Evolutionary conservation across 352 stramenopile species (phyloP).

Genomic region (Pythium rishiriense): DNA sequence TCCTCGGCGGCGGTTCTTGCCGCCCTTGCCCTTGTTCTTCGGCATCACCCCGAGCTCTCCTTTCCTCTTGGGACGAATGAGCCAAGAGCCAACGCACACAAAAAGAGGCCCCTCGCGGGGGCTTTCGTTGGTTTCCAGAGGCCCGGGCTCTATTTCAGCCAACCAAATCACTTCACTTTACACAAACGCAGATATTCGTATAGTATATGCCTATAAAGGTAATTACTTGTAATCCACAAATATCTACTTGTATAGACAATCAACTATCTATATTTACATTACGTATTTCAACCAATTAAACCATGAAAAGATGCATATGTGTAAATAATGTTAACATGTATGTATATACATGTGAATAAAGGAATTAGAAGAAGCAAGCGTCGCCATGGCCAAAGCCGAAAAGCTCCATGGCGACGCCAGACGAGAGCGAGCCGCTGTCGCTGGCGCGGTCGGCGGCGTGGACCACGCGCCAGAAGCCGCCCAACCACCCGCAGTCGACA

Average conservation of each 20-base stretch:
- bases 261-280: no score
- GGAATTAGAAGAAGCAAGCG: no score
- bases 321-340: no score
- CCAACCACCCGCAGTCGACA: constrained; percentile 22
- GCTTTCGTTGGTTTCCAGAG: constrained; percentile 33
- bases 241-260: no score
- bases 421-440: constrained; percentile 22
- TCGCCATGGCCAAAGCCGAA: no score
- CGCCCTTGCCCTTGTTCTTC: constrained; percentile 96
- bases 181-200: constrained; percentile 2
- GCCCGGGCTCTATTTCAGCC: constrained; percentile 23
- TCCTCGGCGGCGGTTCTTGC: constrained; percentile 97
- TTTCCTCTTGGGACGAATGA: constrained; percentile 3
- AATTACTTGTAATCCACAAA: no score
- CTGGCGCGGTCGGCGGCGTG: constrained; percentile 23
- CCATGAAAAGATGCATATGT: no score
- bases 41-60: constrained; percentile 36
- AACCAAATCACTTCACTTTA: constrained; percentile 3
- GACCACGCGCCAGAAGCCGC: constrained; percentile 24
- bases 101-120: not conserved
- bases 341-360: no score
- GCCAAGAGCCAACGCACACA: not conserved
- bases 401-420: no score
- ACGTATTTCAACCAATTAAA: no score
- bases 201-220: not conserved